A percentile compares a stretch with the other conserved stretches of the same genome.
phyloP scores from a whole-genome alignment of 495 filamentous ascomycete species.

The Penicillium robsamsonii region DNA sequence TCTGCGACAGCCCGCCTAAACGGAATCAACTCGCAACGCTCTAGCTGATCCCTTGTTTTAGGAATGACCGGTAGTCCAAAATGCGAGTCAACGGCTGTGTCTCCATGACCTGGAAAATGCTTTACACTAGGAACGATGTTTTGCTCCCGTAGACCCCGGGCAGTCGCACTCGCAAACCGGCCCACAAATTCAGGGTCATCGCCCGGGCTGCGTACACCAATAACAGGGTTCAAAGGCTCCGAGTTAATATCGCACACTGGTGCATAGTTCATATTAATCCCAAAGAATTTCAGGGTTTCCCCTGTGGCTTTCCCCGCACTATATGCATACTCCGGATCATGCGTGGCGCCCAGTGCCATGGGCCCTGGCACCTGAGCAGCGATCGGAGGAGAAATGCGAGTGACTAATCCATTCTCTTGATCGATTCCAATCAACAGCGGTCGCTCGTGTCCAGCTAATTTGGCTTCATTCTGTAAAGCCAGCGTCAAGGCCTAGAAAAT shows the following conservation, averaged over 20 bases:
- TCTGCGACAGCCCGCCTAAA: conserved; percentile 45
- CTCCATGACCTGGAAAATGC: conserved; percentile 47
- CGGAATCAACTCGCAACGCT: conserved; percentile 41
- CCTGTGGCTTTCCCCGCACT: conserved; percentile 37
- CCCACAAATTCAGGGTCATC: conserved; percentile 43
- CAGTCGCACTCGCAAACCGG: conserved; percentile 36
- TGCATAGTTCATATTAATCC: conserved; percentile 47
- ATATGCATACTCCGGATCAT: conserved; percentile 39
- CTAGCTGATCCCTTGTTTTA: conserved; percentile 39
- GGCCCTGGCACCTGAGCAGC: conserved; percentile 42
- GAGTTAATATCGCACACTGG: conserved; percentile 47
- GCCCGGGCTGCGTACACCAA: conserved; percentile 43
- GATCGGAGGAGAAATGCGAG: conserved; percentile 44
- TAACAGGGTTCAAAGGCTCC: conserved; percentile 44
- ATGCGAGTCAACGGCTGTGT: conserved; percentile 44
- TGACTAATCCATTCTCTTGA: conserved; percentile 46
- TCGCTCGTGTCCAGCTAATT: conserved; percentile 36
- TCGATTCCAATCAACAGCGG: conserved; percentile 47
- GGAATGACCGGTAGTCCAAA: conserved; percentile 42
- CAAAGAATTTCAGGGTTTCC: conserved; percentile 35
- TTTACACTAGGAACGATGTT: conserved; percentile 43
- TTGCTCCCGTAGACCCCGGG: conserved; percentile 37
- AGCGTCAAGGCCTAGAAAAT: conserved; percentile 32
- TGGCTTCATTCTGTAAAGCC: conserved; percentile 41
- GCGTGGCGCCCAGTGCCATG: conserved; percentile 43